A percentile compares a stretch with the other conserved stretches of the same genome.
phyloP scores from a whole-genome alignment of 2,329 filamentous ascomycete genomes.

The Truncatella angustata region DNA sequence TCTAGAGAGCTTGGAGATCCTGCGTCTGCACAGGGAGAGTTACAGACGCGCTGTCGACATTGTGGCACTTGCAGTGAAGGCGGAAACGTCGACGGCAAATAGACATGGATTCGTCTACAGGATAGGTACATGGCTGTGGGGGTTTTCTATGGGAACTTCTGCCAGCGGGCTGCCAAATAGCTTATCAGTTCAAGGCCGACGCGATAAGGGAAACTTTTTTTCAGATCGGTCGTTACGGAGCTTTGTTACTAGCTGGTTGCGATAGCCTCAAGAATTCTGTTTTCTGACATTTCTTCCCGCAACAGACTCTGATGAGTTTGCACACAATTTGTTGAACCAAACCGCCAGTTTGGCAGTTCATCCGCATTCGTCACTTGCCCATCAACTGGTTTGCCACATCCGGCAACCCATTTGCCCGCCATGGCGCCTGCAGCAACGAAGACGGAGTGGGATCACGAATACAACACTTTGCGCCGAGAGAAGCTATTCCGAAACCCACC shows the following conservation, averaged over 20 bases:
- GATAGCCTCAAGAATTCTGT: not conserved
- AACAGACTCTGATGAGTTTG: no score
- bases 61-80: no score
- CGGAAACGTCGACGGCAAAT: no score
- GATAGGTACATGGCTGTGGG: no score
- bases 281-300: no score
- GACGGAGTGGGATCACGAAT: conserved; percentile 80
- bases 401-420: conserved; percentile 15
- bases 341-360: no score
- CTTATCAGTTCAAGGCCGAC: not conserved
- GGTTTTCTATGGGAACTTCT: not conserved
- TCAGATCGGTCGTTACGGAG: not conserved
- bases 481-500: conserved; percentile 87
- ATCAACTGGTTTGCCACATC: not conserved
- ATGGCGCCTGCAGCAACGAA: conserved; percentile 60
- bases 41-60: no score
- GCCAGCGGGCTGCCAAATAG: not conserved
- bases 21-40: no score
- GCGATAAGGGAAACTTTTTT: conserved; percentile 9
- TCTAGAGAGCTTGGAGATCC: no score
- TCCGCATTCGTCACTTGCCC: no score
- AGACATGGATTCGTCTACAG: no score
- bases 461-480: conserved; percentile 82
- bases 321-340: no score
- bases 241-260: not conserved